phyloP scores from a whole-genome alignment of 2,329 filamentous ascomycete species.

The Parastagonospora nodorum region DNA sequence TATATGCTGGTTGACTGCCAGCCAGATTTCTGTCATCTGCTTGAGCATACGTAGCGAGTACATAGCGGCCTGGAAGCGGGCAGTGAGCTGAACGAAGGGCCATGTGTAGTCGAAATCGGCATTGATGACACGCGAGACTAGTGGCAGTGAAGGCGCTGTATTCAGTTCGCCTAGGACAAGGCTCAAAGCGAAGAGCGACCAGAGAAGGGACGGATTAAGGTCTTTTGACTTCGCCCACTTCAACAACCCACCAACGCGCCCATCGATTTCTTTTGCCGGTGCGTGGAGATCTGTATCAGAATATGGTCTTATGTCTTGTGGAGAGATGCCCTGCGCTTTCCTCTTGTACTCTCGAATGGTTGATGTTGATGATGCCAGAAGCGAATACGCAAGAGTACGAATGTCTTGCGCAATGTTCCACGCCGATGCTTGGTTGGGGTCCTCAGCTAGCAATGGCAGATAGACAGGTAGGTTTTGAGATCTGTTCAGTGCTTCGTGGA shows the following conservation, averaged over 20 bases:
- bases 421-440: constrained; percentile 49
- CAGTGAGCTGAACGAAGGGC: constrained; percentile 47
- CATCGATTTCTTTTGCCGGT: constrained; percentile 14
- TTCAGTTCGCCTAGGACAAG: constrained; percentile 28
- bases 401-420: constrained; percentile 48
- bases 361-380: constrained; percentile 26
- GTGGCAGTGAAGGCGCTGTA: constrained; percentile 18
- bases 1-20: constrained; percentile 8
- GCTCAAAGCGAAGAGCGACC: constrained; percentile 32
- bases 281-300: constrained; percentile 2
- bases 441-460: constrained; percentile 65
- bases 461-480: constrained; percentile 55
- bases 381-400: constrained; percentile 47
- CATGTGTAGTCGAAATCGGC: constrained; percentile 43
- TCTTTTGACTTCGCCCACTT: constrained; percentile 20
- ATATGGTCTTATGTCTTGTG: constrained; percentile 23
- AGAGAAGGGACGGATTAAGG: constrained; percentile 19
- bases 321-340: constrained; percentile 38
- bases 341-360: constrained; percentile 46
- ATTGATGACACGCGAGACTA: constrained; percentile 28
- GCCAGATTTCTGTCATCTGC: constrained; percentile 41
- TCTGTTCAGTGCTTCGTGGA: constrained; percentile 24
- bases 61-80: constrained; percentile 48
- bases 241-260: constrained; percentile 16
- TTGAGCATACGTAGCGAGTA: constrained; percentile 52